A percentile compares a stretch with the other conserved stretches of the same genome.
phyloP scores from a whole-genome alignment of 2,329 filamentous ascomycete genomes.

The Cryphonectria naterciae region DNA sequence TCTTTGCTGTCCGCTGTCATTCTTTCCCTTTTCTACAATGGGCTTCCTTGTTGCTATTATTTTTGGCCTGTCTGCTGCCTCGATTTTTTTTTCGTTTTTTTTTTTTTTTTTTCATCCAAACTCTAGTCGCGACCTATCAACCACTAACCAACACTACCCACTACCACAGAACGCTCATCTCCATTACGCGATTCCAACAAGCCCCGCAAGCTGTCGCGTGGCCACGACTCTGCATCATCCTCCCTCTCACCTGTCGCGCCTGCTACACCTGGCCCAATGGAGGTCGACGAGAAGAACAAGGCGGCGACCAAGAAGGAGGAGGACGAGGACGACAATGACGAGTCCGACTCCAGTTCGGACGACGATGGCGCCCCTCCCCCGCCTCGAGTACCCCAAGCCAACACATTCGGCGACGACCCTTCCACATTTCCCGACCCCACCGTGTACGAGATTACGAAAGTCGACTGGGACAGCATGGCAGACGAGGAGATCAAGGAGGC shows the following conservation, averaged over 20 bases:
- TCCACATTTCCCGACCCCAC: conserved; percentile 91
- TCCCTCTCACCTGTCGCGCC: conserved; percentile 61
- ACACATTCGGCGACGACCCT: conserved; percentile 91
- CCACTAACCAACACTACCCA: conserved; percentile 28
- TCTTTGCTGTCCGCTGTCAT: background rate
- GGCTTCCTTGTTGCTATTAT: background rate
- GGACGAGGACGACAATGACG: conserved; percentile 48
- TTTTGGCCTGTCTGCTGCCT: background rate
- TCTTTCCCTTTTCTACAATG: background rate
- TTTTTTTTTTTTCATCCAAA: conserved; percentile 3
- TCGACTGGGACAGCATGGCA: conserved; percentile 71
- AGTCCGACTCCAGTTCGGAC: conserved; percentile 56
- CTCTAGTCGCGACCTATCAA: conserved; percentile 7
- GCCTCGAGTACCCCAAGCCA: conserved; percentile 72
- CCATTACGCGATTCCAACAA: conserved; percentile 56
- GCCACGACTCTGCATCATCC: conserved; percentile 60
- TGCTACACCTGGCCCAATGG: conserved; percentile 59
- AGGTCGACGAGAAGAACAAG: conserved; percentile 52
- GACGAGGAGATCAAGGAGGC: conserved; percentile 87
- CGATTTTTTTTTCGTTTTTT: background rate
- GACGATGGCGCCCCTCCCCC: conserved; percentile 65
- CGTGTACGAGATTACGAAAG: conserved; percentile 85
- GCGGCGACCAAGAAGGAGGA: conserved; percentile 40
- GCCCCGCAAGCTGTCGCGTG: conserved; percentile 54
- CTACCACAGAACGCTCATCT: conserved; percentile 55